These are phyloP conservation scores for Colletotrichum sansevieriae DNA, from an alignment of 2,329 filamentous ascomycete genomes.

Conservation along the genomic window DNA sequence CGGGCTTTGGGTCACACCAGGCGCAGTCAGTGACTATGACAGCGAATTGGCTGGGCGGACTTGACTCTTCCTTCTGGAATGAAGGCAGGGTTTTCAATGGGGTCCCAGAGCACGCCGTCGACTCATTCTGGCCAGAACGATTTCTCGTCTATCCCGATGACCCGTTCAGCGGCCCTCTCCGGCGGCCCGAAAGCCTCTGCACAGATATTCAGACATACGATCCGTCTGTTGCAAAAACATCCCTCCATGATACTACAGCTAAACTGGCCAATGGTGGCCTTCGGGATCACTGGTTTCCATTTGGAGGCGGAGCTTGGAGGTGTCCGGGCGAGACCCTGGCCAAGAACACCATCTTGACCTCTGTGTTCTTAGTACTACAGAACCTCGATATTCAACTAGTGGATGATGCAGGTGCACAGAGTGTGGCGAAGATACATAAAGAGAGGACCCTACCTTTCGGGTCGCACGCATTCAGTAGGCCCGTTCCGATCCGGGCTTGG, in stretches of 20 bases:
- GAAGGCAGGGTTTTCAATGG: neutral
- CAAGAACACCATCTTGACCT: slow-evolving; percentile 25
- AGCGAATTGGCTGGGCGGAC: slow-evolving; percentile 30
- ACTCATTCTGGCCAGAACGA: slow-evolving; percentile 42
- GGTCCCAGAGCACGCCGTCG: slow-evolving; percentile 14
- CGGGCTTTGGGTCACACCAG: slow-evolving; percentile 1
- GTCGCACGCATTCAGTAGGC: slow-evolving; percentile 24
- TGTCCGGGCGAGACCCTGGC: slow-evolving; percentile 35
- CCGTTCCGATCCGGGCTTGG: neutral
- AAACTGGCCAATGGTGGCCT: slow-evolving; percentile 12
- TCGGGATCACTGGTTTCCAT: slow-evolving; percentile 30
- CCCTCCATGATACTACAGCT: slow-evolving; percentile 12
- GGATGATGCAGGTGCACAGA: neutral
- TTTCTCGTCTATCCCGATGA: slow-evolving; percentile 42
- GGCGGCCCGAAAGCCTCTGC: neutral
- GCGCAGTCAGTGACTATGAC: slow-evolving; percentile 6
- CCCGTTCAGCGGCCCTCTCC: slow-evolving; percentile 39
- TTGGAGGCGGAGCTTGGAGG: slow-evolving; percentile 35
- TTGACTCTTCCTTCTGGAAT: slow-evolving; percentile 30
- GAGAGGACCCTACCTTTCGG: slow-evolving; percentile 33
- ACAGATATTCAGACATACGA: neutral
- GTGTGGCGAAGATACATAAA: neutral
- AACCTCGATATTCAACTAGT: slow-evolving; percentile 20
- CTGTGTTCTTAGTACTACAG: neutral
- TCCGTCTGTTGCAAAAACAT: neutral